Base-by-base conservation (phyloP, 805 yeast genomes). In the Citeromyces matritensis region DNA sequence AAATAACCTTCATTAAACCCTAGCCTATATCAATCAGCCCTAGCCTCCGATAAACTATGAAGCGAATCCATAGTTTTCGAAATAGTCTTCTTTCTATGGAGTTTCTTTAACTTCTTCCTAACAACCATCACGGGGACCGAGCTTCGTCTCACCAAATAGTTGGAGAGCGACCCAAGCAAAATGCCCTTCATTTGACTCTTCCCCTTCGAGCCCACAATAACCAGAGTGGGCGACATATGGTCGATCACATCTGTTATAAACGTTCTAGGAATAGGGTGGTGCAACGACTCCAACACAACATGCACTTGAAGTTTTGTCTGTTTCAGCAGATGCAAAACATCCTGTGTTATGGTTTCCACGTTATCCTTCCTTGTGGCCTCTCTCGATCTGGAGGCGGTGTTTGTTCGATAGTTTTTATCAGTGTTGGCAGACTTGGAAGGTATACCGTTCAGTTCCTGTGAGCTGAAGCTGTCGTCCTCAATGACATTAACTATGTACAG, bases 81-180 rank as follows among this genome's bases (percentile, higher is more conserved):
- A 15, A 48, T 49, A 5, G 21, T 23, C 26, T 59, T 61, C 49
- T 69, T 67, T 42, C 75, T 63, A 36, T 73, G 68, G 39, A 74
- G 63, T 54, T 76, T 76, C 57, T 77, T 76, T 44, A 79, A 60
- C 47, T 75, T 78, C 41, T 70, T 69, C 37, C 81, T 62, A 13
- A 79, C 88, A 30, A 78, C 86, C 88, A 78, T 78, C 14, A 78
- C 86, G 0, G 88, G 86, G 3, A 74, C 82, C 11, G 74, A 57
- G 42, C 76, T 68, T 48, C 74, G 72, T 11, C 82, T 72, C 11
- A 78, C 83, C 38, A 78, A 54, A 47, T 78, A 77, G 42, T 78
- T 78, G 3, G 83, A 73, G 35, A 79, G 60, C 3, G 81, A 72
- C 3, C 88, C 88, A 37, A 77, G 60, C 33, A 78, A 60, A 6